Evolutionary conservation across 140 eudicot species (phyloP).

Genomic region (Anethum foeniculum): DNA sequence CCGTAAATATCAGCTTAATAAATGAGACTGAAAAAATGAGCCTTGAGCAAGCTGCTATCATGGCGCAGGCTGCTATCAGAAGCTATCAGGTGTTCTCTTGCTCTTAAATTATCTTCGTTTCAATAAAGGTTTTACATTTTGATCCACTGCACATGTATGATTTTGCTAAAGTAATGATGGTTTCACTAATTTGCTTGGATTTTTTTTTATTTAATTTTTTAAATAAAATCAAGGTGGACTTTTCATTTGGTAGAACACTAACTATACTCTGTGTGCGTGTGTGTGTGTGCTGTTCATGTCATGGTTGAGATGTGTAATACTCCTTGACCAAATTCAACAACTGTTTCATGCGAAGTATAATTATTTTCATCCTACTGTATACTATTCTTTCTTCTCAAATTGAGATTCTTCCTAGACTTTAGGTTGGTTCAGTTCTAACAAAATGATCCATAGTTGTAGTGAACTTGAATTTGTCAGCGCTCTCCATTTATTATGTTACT

Average conservation of each 20-base stretch:
- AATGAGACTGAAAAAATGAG: slow-evolving; percentile 27
- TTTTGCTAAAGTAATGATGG: neutral
- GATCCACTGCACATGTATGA: neutral
- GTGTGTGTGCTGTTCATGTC: neutral
- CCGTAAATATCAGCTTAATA: slow-evolving; percentile 6
- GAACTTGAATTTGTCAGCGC: neutral
- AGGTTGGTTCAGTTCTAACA: neutral
- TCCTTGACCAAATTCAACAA: neutral
- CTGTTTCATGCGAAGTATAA: neutral
- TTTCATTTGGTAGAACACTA: neutral
- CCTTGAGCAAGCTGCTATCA: slow-evolving; percentile 47
- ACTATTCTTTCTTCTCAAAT: neutral
- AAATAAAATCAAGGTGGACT: neutral
- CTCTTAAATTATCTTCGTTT: neutral
- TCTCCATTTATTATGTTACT: neutral
- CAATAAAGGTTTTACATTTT: neutral
- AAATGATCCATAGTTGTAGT: neutral
- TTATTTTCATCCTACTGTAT: neutral
- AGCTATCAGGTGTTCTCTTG: slow-evolving; percentile 43
- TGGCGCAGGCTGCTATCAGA: slow-evolving; percentile 48
- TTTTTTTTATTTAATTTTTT: too few species aligned
- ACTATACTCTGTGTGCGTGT: too few species aligned
- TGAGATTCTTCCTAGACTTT: neutral
- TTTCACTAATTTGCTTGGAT: neutral
- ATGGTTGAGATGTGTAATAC: neutral